A percentile compares a stretch with the other conserved stretches of the same genome.
These are phyloP conservation scores for Lactifluus volemus DNA, from an alignment of 768 basidiomycete genomes.

Conservation along the genomic window DNA sequence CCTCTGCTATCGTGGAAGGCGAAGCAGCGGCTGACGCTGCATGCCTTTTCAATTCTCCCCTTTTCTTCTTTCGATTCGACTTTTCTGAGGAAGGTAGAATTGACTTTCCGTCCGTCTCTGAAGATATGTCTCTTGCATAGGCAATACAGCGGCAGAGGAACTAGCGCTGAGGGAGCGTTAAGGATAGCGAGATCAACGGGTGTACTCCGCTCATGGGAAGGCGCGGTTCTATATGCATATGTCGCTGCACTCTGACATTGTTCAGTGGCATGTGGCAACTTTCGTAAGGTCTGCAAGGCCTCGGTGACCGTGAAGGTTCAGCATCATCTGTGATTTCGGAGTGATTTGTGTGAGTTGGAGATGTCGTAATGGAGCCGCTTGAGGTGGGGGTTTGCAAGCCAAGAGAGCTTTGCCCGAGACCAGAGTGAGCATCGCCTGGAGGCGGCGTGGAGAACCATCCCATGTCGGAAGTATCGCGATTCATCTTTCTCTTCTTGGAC, in stretches of 20 bases:
- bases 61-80: background rate
- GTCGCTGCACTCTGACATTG: background rate
- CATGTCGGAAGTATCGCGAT: background rate
- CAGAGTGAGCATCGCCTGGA: background rate
- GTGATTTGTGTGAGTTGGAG: background rate
- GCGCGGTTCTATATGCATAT: constrained; percentile 2
- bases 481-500: background rate
- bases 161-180: background rate
- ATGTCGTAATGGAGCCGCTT: background rate
- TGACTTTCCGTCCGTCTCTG: background rate
- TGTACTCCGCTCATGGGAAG: background rate
- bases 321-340: background rate
- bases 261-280: background rate
- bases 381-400: background rate
- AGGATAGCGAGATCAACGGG: background rate
- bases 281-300: background rate
- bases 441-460: constrained; percentile 11
- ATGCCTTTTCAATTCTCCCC: background rate
- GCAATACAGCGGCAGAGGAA: background rate
- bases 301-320: background rate
- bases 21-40: background rate
- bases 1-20: background rate
- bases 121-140: background rate
- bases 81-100: background rate
- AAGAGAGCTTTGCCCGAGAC: background rate